These are phyloP conservation scores for Boletus speciosus DNA, from an alignment of 768 basidiomycete species.

Conservation along the genomic window DNA sequence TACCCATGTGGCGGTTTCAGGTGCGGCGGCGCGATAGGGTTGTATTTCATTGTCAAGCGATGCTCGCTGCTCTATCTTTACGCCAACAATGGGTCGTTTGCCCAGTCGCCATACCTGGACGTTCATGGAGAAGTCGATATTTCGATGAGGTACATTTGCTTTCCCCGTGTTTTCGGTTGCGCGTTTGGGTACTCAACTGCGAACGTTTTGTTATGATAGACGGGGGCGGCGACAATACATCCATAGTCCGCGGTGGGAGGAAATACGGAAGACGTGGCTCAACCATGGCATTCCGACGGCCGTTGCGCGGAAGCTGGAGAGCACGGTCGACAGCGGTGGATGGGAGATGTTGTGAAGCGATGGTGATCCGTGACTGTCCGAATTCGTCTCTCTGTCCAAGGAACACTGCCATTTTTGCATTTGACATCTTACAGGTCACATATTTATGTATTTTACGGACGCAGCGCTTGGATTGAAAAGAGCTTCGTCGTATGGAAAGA, in stretches of 20 bases:
- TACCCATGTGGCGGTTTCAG: conserved; percentile 36
- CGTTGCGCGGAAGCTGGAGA: conserved; percentile 85
- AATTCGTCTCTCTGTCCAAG: neutral
- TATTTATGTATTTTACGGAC: neutral
- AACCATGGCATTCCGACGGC: conserved; percentile 85
- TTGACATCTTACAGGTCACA: neutral
- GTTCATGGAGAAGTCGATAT: conserved; percentile 91
- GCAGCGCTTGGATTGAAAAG: neutral
- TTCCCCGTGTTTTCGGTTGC: neutral
- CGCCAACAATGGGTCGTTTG: conserved; percentile 85
- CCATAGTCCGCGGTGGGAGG: conserved; percentile 84
- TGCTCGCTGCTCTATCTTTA: conserved; percentile 89
- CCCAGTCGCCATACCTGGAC: conserved; percentile 87
- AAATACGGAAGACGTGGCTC: conserved; percentile 87
- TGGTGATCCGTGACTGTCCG: neutral
- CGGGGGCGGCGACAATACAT: conserved; percentile 87
- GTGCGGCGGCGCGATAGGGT: conserved; percentile 84
- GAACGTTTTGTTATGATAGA: conserved; percentile 36
- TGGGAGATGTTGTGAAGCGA: conserved; percentile 76
- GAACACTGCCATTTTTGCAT: neutral
- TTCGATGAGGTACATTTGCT: conserved; percentile 70
- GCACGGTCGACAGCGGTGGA: conserved; percentile 84
- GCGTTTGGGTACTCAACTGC: neutral
- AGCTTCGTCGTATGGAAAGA: neutral
- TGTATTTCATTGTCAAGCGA: conserved; percentile 90